phyloP scores from a whole-genome alignment of 352 stramenopile genomes.

The Pythium apleroticum region DNA sequence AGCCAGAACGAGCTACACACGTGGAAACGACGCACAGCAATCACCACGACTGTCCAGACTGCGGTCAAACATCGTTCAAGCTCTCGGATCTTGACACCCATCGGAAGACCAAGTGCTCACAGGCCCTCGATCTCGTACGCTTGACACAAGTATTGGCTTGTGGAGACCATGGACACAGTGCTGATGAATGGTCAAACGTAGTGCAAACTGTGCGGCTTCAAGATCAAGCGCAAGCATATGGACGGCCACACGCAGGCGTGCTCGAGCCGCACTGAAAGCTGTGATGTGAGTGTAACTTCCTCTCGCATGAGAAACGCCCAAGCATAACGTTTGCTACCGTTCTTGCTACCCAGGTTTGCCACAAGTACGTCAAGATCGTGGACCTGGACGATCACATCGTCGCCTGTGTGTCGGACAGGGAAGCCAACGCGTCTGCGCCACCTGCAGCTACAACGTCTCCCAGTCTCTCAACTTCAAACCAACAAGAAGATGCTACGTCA shows the following conservation, averaged over 20 bases:
- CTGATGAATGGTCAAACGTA: conserved; percentile 10
- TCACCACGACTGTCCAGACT: conserved; percentile 32
- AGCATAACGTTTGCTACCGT: too few relatives aligned
- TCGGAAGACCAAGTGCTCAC: conserved; percentile 22
- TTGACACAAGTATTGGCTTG: too few relatives aligned
- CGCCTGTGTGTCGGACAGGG: conserved; percentile 14
- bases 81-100: conserved; percentile 27
- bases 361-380: conserved; percentile 46
- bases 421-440: neutral
- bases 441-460: neutral
- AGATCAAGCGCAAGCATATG: conserved; percentile 48
- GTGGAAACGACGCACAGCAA: conserved; percentile 24
- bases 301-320: too few relatives aligned
- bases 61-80: conserved; percentile 30
- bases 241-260: conserved; percentile 37
- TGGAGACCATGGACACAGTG: too few relatives aligned
- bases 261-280: conserved; percentile 52
- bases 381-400: conserved; percentile 32
- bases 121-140: conserved; percentile 32
- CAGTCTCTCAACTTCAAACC: conserved; percentile 5
- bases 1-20: conserved; percentile 19
- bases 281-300: conserved; percentile 51
- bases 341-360: conserved; percentile 34
- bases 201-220: conserved; percentile 51
- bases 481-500: neutral